Base-by-base conservation (phyloP, 1,284 basidiomycete species). In the Microbotryum scabiosae region DNA sequence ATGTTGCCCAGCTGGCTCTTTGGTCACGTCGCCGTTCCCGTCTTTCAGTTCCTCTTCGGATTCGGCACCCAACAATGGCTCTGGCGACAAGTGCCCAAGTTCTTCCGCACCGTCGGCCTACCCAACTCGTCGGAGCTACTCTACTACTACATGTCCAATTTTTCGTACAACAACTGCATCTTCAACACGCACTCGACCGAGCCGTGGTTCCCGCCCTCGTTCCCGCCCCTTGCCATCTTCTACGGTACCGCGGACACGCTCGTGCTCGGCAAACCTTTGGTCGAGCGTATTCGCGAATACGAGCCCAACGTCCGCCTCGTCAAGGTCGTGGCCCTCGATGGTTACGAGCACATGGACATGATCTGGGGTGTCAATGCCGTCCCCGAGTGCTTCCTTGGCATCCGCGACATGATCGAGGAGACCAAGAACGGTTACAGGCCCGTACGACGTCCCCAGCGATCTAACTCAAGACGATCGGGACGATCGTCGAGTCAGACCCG, bases 31-130 rank as follows among this genome's bases (percentile, higher is more conserved):
- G 68, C 71, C 2, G 51, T 72, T 9, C 53, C 54, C 12, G 54
- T 58, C 21, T 66, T 66, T 36, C 25, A 45, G 5, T 62, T 60
- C 62, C 56, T 63, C 25, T 63, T 80, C 28, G 63, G 69, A 16
- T 65, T 62, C 61, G 10, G 26, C 9, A 53, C 45, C 23, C 59
- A 76, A 49, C 32, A 60, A 20, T 60, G 77, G 78, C 74, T 81
- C 23, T 71, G 70, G 30, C 74, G 80, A 25, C 75, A 79, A 53
- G 82, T 82, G 66, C 77, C 78, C 5, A 83, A 83, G 68, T 82
- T 82, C 79, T 83, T 83, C 74, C 73, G 82, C 78, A 1, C 82
- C 79, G 5, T 80, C 79, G 49, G 81, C 45, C 81, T 82, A 10
- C 74, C 75, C 12, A 69, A 64, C 44, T 64, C 64, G 57, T 54